Evolutionary conservation across 257 asterid species (phyloP), one percentile per base, ranked within the genome.

Genomic region (Cynanchum wilfordii): DNA sequence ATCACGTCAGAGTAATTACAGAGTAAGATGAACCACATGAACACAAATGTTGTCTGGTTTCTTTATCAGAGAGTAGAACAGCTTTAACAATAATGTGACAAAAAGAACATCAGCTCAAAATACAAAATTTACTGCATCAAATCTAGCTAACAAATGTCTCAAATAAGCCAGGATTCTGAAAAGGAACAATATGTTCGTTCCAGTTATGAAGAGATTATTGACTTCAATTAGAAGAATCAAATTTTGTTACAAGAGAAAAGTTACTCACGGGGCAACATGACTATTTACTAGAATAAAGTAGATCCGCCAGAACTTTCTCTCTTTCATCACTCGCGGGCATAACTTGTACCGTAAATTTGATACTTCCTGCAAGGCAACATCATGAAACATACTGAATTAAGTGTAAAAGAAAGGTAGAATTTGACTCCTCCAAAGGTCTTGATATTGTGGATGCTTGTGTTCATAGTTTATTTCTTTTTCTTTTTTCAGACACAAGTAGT

Each of bases 221-320:
- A 59, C 16, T 44, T 54, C 16, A 51, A 54, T 40, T 33, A 36
- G 27, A 58, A 57, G 52, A 66, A 51, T 42, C 20, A 66, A 30
- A 66, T 62, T 65, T 77, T 27, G 11, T 66, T 54, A n/a, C 16
- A 68, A 64, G 69, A 40, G 67, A 3, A 80, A 52, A 2, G 5
- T 67, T 51, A 91, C 99, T 88, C 79, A 94, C 99, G 85, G 90
- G 52, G 85, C 89, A 66, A 89, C 86, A 62, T 87, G 94, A 77
- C 90, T 87, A 77, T 87, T 89, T 58, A 89, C 97, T 33, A 94
- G 90, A 77, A 91, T 80, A 84, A 94, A 91, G 86, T 91, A 94
- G 84, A 89, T 94, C 86, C 91, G 90, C 98, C 98, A 93, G 74
- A 90, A 93, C 80, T 87, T 89, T 81, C 96, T 83, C 82, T 94